Base-by-base conservation (phyloP, 768 basidiomycete genomes). In the Hirschioporus abietinus region DNA sequence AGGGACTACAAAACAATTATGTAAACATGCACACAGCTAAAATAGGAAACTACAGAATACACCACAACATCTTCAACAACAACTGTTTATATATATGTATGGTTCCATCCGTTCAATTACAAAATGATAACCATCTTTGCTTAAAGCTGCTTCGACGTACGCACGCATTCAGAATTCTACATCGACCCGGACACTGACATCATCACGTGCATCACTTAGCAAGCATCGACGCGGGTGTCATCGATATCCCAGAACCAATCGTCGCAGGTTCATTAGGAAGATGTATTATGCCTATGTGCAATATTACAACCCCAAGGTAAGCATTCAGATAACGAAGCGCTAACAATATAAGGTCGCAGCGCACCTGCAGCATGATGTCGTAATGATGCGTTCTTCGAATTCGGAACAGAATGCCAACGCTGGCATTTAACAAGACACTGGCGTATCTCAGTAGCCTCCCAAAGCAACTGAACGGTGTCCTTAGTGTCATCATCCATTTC, bases 41-140 rank as follows among this genome's bases (percentile, higher is more conserved):
- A n/a, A n/a, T n/a, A n/a, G n/a, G n/a, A n/a, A n/a, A n/a, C n/a
- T n/a, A n/a, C n/a, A n/a, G n/a, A n/a, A n/a, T n/a, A n/a, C n/a
- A n/a, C n/a, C n/a, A n/a, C n/a, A n/a, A n/a, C n/a, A n/a, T n/a
- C n/a, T 52, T 52, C 30, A 20, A 52, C 6, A 15, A 52, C 42
- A 52, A 52, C 42, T 52, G 42, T 52, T 52, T 52, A 52, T 52
- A 52, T 52, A 52, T 52, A 52, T 52, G 42, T 52, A 52, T 52
- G 42, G 42, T 52, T 52, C 42, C 42, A 15, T 20, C 42, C 42
- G 42, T 20, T 30, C 30, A 30, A 52, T 15, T 52, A 52, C 42
- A 52, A 52, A 12, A 52, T 20, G 42, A 52, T 52, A 52, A 52
- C 42, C 42, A 52, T 52, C 42, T 5, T 15, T 20, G 12, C 12